Percentiles rank a stretch among this genome's conserved stretches.
Conservation (phyloP, 192 early-diverging fungal genomes). For the Podila clonocystis region DNA sequence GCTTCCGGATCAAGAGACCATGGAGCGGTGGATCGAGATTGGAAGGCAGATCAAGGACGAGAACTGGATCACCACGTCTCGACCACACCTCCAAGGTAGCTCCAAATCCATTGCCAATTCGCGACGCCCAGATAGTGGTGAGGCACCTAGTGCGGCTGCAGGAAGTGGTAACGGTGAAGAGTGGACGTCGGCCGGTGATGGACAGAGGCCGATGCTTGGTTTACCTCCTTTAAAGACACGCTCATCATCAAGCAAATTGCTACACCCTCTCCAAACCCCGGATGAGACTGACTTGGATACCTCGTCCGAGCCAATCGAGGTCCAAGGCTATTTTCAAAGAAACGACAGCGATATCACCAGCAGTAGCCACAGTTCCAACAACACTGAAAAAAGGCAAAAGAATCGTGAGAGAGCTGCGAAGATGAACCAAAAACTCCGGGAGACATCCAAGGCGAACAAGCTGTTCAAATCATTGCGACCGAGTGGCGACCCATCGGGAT, state of each 20-base stretch:
- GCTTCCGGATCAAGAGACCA: constrained; percentile 33
- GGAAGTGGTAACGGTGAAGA: not conserved
- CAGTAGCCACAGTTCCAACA: constrained; percentile 1
- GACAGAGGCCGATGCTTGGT: not conserved
- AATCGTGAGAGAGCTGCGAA: constrained; percentile 16
- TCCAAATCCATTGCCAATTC: not conserved
- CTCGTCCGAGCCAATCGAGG: not conserved
- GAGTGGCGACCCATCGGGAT: not conserved
- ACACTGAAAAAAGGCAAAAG: constrained; percentile 4
- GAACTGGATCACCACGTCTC: constrained; percentile 29
- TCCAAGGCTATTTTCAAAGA: not conserved
- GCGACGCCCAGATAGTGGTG: not conserved
- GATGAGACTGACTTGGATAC: no score
- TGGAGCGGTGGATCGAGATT: constrained; percentile 43
- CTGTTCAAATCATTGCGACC: not conserved
- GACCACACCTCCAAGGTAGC: not conserved
- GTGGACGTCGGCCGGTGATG: not conserved
- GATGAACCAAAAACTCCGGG: constrained; percentile 14
- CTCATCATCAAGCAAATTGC: no score
- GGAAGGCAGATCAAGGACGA: constrained; percentile 39
- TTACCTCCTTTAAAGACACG: not conserved
- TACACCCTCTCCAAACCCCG: no score
- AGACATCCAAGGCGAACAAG: not conserved
- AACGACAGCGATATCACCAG: constrained; percentile 13
- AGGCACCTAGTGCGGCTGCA: not conserved